Conservation (phyloP, 2,329 filamentous ascomycete species). For the Fusarium brevicatenulatum region DNA sequence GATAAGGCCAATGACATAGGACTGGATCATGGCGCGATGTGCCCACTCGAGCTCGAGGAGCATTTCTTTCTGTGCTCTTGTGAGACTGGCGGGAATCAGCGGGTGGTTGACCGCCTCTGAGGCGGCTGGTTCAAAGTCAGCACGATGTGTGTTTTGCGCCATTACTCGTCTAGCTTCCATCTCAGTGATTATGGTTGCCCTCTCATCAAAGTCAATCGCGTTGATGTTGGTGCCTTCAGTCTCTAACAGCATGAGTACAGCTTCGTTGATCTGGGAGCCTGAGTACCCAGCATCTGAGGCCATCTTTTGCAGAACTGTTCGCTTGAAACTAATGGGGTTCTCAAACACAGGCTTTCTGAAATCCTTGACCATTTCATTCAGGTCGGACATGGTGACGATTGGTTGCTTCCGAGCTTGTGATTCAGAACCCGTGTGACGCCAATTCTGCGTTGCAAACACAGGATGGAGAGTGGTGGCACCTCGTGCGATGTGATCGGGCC, state of each 20-base stretch:
- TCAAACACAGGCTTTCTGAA: slow-evolving; percentile 37
- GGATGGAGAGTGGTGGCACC: slow-evolving; percentile 51
- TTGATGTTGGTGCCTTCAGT: slow-evolving; percentile 48
- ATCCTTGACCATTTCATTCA: slow-evolving; percentile 38
- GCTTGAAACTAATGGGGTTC: slow-evolving; percentile 46
- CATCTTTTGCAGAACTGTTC: slow-evolving; percentile 51
- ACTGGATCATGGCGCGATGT: slow-evolving; percentile 73
- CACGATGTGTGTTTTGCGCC: slow-evolving; percentile 3
- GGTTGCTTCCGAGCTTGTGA: slow-evolving; percentile 17
- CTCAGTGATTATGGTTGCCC: slow-evolving; percentile 27
- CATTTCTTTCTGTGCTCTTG: slow-evolving; percentile 73
- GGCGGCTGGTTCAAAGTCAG: slow-evolving; percentile 34
- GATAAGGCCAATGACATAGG: slow-evolving; percentile 72
- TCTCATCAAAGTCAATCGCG: slow-evolving; percentile 49
- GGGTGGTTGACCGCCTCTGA: slow-evolving; percentile 44
- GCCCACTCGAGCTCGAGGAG: slow-evolving; percentile 75
- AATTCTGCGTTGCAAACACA: slow-evolving; percentile 49
- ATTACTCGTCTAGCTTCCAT: slow-evolving; percentile 25
- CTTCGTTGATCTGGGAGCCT: slow-evolving; percentile 46
- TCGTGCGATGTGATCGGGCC: slow-evolving; percentile 65
- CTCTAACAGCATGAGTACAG: slow-evolving; percentile 49
- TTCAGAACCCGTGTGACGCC: slow-evolving; percentile 34
- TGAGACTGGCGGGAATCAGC: slow-evolving; percentile 66
- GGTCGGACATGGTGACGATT: slow-evolving; percentile 41
- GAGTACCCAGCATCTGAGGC: slow-evolving; percentile 50